Percentiles rank a stretch among this genome's conserved stretches.
These are phyloP conservation scores for Carex sylvatica DNA, from an alignment of 202 grass and related monocot genomes.

Conservation along the genomic window DNA sequence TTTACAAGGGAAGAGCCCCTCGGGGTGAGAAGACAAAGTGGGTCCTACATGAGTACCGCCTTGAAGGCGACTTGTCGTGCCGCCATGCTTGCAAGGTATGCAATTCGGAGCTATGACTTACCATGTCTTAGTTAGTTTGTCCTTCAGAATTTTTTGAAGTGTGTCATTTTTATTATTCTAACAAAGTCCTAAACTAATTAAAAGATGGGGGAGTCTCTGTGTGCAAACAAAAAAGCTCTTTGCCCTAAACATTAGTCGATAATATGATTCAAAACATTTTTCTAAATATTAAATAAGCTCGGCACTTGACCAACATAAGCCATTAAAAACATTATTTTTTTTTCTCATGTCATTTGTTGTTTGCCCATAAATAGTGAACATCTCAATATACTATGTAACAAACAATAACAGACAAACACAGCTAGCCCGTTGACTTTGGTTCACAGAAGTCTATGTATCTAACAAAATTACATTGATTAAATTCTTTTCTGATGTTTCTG, in stretches of 20 bases:
- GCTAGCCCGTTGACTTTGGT: slow-evolving; percentile 4
- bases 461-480: background rate
- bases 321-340: background rate
- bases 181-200: background rate
- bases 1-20: slow-evolving; percentile 84
- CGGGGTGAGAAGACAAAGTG: slow-evolving; percentile 97
- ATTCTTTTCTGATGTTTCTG: slow-evolving; percentile 13
- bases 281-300: too few relatives aligned
- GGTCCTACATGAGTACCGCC: slow-evolving; percentile 94
- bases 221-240: too few relatives aligned
- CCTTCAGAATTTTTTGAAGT: background rate
- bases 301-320: background rate
- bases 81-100: slow-evolving; percentile 72
- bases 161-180: background rate
- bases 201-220: too few relatives aligned
- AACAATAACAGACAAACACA: background rate
- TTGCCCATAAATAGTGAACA: slow-evolving; percentile 10
- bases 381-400: background rate
- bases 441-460: background rate
- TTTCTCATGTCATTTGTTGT: background rate
- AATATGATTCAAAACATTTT: too few relatives aligned
- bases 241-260: background rate
- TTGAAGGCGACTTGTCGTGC: slow-evolving; percentile 72
- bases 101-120: background rate
- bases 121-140: background rate